These are phyloP conservation scores for Aspergillus vadensis DNA, from an alignment of 2,329 filamentous ascomycete species.

Conservation along the genomic window DNA sequence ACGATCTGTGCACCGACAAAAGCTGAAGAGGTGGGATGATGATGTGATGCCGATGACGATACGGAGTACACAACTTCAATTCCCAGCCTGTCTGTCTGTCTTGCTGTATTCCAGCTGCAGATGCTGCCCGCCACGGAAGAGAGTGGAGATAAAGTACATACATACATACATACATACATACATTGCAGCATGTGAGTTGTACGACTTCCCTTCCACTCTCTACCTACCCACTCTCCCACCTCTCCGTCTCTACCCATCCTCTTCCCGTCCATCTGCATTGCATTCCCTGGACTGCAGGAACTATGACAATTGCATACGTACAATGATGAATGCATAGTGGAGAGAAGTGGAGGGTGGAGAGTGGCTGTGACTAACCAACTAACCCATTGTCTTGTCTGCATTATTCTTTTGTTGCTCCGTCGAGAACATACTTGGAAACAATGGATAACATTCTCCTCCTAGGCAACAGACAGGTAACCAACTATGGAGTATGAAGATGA, in stretches of 20 bases:
- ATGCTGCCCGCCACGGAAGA: background rate
- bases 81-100: too few relatives aligned
- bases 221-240: too few relatives aligned
- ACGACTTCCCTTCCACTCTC: background rate
- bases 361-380: too few relatives aligned
- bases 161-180: background rate
- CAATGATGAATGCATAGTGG: background rate
- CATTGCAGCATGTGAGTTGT: background rate
- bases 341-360: background rate
- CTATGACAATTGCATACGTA: background rate
- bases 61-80: background rate
- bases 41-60: background rate
- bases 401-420: background rate
- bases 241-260: too few relatives aligned
- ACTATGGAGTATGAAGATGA: background rate
- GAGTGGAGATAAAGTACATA: slow-evolving; percentile 1
- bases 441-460: background rate
- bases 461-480: background rate
- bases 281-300: slow-evolving; percentile 2
- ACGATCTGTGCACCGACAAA: too few relatives aligned
- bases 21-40: slow-evolving; percentile 1
- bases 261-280: background rate
- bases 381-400: background rate
- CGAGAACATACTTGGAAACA: background rate
- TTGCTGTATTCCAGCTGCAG: background rate